Percentiles rank a stretch among this genome's conserved stretches.
Evolutionary conservation across 495 filamentous ascomycete genomes (phyloP).

Genomic region (Pseudevernia furfuracea): DNA sequence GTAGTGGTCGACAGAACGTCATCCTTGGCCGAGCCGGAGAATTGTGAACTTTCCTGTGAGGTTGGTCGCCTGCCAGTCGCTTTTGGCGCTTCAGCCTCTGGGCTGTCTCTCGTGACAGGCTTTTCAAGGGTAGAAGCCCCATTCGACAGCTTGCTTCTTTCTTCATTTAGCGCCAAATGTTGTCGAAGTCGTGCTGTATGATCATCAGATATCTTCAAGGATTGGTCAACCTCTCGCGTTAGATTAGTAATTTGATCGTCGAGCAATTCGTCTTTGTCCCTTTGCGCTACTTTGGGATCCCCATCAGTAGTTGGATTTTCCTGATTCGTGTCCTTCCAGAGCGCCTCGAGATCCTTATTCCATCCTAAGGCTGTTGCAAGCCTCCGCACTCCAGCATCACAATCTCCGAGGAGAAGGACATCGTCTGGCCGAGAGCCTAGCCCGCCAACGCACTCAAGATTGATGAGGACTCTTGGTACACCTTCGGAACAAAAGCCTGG

Average conservation of each 20-base stretch:
- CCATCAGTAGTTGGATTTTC: constrained; percentile 21
- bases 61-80: not conserved
- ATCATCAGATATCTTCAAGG: constrained; percentile 40
- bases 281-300: constrained; percentile 30
- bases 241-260: constrained; percentile 47
- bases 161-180: constrained; percentile 28
- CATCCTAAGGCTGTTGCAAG: constrained; percentile 79
- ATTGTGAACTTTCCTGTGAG: not conserved
- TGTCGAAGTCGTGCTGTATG: constrained; percentile 39
- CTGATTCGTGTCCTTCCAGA: constrained; percentile 50
- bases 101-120: not conserved
- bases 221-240: constrained; percentile 46
- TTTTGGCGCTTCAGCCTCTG: not conserved
- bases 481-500: constrained; percentile 53
- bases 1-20: not conserved
- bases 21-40: not conserved
- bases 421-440: constrained; percentile 71
- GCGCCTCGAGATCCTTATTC: constrained; percentile 69
- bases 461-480: constrained; percentile 75
- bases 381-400: constrained; percentile 75
- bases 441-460: constrained; percentile 74
- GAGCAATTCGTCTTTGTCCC: constrained; percentile 48
- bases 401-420: constrained; percentile 65
- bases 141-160: not conserved
- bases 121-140: not conserved